A percentile compares a stretch with the other conserved stretches of the same genome.
phyloP scores from a whole-genome alignment of 2,329 filamentous ascomycete species.

The Dactylellina haptotyla region DNA sequence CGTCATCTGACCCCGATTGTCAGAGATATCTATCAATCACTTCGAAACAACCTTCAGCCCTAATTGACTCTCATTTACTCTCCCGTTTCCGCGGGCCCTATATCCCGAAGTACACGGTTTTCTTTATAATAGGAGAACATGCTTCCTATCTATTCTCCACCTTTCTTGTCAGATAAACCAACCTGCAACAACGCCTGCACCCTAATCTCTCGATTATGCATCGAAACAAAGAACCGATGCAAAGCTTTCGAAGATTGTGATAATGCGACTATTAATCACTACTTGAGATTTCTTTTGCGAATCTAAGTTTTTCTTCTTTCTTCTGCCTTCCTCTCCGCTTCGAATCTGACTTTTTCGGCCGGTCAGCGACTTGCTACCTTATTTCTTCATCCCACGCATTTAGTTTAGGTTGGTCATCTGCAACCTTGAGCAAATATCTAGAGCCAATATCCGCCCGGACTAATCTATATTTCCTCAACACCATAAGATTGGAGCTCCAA shows the following conservation, averaged over 20 bases:
- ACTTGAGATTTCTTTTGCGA: background rate
- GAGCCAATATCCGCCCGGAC: conserved; percentile 24
- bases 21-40: background rate
- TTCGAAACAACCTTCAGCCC: background rate
- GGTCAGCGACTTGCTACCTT: conserved; percentile 26
- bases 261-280: background rate
- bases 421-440: conserved; percentile 2
- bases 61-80: background rate
- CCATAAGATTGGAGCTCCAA: conserved; percentile 30
- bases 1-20: background rate
- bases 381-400: too few species aligned
- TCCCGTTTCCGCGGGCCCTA: background rate
- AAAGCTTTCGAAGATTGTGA: conserved; percentile 5
- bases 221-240: background rate
- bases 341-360: conserved; percentile 38
- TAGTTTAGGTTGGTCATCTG: conserved; percentile 37
- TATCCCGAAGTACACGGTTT: too few species aligned
- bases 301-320: background rate
- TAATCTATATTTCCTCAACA: conserved; percentile 17
- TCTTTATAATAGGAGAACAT: background rate
- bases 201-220: background rate
- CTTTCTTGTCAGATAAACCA: background rate
- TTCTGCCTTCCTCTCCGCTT: background rate
- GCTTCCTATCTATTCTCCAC: background rate
- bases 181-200: background rate